A percentile compares a stretch with the other conserved stretches of the same genome.
Conservation (phyloP, 2,329 filamentous ascomycete species). For the Fusarium pseudoanthophilum region DNA sequence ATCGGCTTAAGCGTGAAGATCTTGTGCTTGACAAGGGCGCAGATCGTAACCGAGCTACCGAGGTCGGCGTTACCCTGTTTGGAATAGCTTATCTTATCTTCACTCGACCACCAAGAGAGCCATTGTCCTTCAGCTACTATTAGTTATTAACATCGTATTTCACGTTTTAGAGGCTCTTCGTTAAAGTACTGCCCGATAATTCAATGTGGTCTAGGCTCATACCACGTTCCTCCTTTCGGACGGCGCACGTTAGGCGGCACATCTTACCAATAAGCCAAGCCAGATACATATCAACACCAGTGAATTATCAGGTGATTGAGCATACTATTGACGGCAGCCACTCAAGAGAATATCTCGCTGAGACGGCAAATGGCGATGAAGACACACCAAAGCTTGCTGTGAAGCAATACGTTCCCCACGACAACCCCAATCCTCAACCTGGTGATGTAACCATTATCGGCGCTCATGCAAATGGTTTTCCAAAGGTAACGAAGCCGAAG, state of each 20-base stretch:
- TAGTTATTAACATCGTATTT: neutral
- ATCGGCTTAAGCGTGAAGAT: neutral
- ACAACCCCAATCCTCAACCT: neutral
- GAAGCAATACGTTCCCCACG: neutral
- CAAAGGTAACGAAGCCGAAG: neutral
- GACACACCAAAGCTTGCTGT: neutral
- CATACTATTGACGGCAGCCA: neutral
- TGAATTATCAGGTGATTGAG: neutral
- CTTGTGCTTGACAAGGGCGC: neutral
- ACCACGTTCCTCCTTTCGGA: too few relatives aligned
- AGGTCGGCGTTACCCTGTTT: neutral
- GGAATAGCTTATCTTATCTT: neutral
- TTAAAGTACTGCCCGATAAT: too few relatives aligned
- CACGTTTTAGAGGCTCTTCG: too few relatives aligned
- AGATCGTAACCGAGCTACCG: neutral
- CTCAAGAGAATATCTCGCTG: neutral
- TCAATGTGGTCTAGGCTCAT: neutral
- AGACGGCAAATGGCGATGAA: neutral
- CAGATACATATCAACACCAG: neutral
- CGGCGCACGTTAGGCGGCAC: too few relatives aligned
- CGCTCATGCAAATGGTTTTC: conserved; percentile 2
- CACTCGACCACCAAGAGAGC: neutral
- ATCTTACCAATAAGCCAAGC: neutral
- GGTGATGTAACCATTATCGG: neutral
- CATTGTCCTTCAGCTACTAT: neutral